A percentile compares a stretch with the other conserved stretches of the same genome.
Evolutionary conservation across 2,329 filamentous ascomycete genomes (phyloP).

Genomic region (Penicillium italicum): DNA sequence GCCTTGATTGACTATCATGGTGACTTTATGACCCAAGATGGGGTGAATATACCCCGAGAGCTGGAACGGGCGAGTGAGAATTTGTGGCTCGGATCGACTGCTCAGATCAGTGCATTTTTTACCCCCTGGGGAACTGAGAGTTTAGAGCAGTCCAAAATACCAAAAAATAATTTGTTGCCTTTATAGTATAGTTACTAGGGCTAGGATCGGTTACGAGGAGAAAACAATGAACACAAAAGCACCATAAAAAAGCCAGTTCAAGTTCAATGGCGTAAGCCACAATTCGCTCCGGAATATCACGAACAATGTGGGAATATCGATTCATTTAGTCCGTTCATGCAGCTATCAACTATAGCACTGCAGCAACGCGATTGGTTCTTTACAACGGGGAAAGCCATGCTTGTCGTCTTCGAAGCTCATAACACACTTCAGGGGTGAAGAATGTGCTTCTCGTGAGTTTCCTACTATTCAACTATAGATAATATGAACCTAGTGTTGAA

Average conservation of each 20-base stretch:
- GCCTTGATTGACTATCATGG: constrained; percentile 24
- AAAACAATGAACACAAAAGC: too few species aligned
- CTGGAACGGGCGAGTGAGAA: constrained; percentile 11
- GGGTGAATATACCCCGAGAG: not conserved
- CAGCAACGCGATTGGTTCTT: too few species aligned
- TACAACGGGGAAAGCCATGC: too few species aligned
- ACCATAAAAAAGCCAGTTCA: too few species aligned
- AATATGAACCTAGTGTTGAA: too few species aligned
- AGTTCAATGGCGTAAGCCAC: not conserved
- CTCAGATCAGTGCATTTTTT: not conserved
- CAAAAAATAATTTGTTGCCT: not conserved
- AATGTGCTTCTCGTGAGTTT: too few species aligned
- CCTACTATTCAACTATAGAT: too few species aligned
- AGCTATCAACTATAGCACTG: too few species aligned
- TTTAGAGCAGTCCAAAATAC: not conserved
- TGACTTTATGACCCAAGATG: constrained; percentile 20
- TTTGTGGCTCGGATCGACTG: constrained; percentile 9
- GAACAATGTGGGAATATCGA: not conserved
- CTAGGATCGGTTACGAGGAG: not conserved
- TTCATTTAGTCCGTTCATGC: too few species aligned
- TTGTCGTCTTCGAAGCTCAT: too few species aligned
- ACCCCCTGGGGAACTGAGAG: not conserved
- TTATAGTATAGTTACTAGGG: not conserved
- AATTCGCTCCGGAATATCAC: not conserved
- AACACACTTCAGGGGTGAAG: too few species aligned